Conservation (phyloP, 1,284 basidiomycete genomes). For the Entoloma clypeatum region DNA sequence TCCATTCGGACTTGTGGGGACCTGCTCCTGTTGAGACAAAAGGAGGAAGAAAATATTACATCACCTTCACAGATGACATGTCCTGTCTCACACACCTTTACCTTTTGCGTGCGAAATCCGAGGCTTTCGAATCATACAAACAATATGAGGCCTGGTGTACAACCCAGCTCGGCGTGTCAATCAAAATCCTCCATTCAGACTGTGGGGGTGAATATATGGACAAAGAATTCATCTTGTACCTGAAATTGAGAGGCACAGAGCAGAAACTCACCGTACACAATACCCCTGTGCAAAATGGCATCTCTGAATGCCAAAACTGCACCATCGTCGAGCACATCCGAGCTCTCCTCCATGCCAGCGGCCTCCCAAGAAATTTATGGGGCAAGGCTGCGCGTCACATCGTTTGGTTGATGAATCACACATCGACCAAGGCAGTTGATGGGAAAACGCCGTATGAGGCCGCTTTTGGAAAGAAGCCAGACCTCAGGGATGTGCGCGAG, state of each 20-base stretch:
- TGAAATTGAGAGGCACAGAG: no score
- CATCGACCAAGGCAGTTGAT: constrained; percentile 26
- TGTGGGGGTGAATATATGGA: constrained; percentile 32
- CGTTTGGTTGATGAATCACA: constrained; percentile 36
- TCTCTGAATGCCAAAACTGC: no score
- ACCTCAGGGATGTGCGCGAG: no score
- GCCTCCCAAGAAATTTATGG: constrained; percentile 33
- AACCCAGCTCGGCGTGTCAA: constrained; percentile 21
- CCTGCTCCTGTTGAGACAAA: constrained; percentile 26
- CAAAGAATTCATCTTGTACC: constrained; percentile 12
- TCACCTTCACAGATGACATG: constrained; percentile 23
- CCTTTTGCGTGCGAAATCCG: constrained; percentile 24
- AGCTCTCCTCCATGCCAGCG: constrained; percentile 26
- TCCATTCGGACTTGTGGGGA: constrained; percentile 38
- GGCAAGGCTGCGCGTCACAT: constrained; percentile 30
- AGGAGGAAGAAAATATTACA: constrained; percentile 14
- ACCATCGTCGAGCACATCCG: constrained; percentile 17
- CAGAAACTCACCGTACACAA: no score
- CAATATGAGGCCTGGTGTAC: constrained; percentile 27
- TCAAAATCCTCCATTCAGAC: no score
- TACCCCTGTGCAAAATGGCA: no score
- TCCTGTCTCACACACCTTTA: constrained; percentile 24
- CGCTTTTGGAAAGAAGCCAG: no score
- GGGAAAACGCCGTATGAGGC: constrained; percentile 29
- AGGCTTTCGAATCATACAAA: constrained; percentile 26